phyloP scores from a whole-genome alignment of 768 basidiomycete genomes.

The Gymnopilus dilepis region DNA sequence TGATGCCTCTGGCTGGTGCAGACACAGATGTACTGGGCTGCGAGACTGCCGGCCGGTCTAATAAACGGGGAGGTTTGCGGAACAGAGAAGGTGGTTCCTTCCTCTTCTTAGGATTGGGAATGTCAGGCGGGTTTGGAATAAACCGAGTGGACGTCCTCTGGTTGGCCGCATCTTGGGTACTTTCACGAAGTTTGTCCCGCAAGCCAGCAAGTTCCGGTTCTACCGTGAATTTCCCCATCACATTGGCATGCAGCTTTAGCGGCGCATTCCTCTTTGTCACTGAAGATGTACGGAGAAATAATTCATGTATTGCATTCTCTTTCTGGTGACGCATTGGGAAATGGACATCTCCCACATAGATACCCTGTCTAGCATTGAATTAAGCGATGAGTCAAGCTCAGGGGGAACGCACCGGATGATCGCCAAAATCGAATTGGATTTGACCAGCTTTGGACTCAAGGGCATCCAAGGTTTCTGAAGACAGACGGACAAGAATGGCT shows the following conservation, averaged over 20 bases:
- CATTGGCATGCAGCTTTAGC: constrained; percentile 75
- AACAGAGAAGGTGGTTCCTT: constrained; percentile 43
- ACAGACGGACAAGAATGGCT: constrained; percentile 79
- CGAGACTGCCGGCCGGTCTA: constrained; percentile 27
- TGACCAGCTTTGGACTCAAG: constrained; percentile 51
- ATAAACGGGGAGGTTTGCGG: constrained; percentile 42
- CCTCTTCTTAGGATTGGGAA: constrained; percentile 39
- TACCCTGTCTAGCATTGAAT: constrained; percentile 47
- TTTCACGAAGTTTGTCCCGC: constrained; percentile 51
- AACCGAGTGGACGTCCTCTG: constrained; percentile 51
- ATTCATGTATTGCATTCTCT: constrained; percentile 68
- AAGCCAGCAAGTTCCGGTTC: constrained; percentile 62
- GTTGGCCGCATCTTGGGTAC: constrained; percentile 47
- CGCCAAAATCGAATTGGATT: constrained; percentile 68
- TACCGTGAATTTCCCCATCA: constrained; percentile 74
- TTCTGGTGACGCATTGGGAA: constrained; percentile 60
- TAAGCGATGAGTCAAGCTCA: not conserved
- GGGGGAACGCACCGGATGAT: constrained; percentile 53
- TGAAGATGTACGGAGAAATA: constrained; percentile 70
- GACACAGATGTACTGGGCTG: constrained; percentile 1
- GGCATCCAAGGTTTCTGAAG: constrained; percentile 72
- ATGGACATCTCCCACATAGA: constrained; percentile 68
- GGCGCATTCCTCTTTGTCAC: constrained; percentile 63
- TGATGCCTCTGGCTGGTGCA: constrained; percentile 18
- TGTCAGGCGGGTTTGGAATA: constrained; percentile 51